phyloP scores from a whole-genome alignment of 140 eudicot species.

The Anethum foeniculum region DNA sequence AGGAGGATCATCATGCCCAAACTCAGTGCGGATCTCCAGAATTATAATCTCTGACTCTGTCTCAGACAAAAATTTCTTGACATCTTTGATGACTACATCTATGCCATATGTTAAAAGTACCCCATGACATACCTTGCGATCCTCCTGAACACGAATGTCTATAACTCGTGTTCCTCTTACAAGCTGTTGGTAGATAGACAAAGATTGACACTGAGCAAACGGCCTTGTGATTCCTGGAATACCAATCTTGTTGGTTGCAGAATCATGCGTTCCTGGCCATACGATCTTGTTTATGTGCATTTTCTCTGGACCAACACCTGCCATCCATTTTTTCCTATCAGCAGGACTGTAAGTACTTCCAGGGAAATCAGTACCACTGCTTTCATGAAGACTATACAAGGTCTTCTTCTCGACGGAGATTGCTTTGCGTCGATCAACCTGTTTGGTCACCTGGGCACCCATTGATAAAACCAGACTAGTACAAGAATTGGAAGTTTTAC shows the following conservation, averaged over 20 bases:
- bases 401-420: conserved; percentile 50
- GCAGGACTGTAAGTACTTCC: conserved; percentile 56
- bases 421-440: conserved; percentile 49
- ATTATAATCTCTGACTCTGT: conserved; percentile 76
- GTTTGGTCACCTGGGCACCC: conserved; percentile 75
- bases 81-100: conserved; percentile 62
- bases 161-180: conserved; percentile 62
- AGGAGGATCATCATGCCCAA: conserved; percentile 82
- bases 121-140: conserved; percentile 88
- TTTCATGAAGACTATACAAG: conserved; percentile 37
- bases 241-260: conserved; percentile 86
- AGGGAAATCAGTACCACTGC: conserved; percentile 53
- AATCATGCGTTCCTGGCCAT: conserved; percentile 97
- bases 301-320: conserved; percentile 52
- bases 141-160: conserved; percentile 76
- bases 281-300: conserved; percentile 58
- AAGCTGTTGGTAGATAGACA: conserved; percentile 75
- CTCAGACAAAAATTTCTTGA: conserved; percentile 65
- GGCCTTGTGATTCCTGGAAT: conserved; percentile 62
- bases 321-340: conserved; percentile 89
- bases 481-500: neutral
- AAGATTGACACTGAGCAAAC: conserved; percentile 81
- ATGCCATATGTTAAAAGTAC: conserved; percentile 48
- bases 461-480: conserved; percentile 18
- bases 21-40: conserved; percentile 88